Evolutionary conservation across 2,329 filamentous ascomycete species (phyloP), one percentile per base, ranked within the genome.

Genomic region (Neodidymelliopsis sp.): DNA sequence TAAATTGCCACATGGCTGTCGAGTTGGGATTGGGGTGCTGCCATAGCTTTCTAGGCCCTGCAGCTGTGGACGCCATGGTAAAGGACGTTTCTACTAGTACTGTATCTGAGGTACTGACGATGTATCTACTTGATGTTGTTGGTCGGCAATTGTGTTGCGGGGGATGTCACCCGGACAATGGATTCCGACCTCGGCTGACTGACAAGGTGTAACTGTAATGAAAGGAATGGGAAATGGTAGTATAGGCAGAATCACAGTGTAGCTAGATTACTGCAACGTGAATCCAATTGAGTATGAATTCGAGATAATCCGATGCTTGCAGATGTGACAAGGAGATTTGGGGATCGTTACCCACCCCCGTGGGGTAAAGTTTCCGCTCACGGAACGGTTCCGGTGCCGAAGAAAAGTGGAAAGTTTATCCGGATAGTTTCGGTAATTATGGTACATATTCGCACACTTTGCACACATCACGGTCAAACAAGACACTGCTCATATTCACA

Each of bases 1-100:
- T 69, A 56, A 80, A 80, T 18, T 71, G 68, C 67, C 71, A 76
- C 63, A 80, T 76, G 4, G 67, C 66, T 6, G 77, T 79, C 31
- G 66, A 66, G 50, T 74, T 60, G 8, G 77, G 76, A 29, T 72
- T 51, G 1, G 74, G 56, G 60, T 80, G 77, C 53, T 78, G 59
- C 77, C 77, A 80, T 36, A 80, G 64, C 57, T 77, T 79, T 13
- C 76, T 71, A 18, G 76, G 76, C 31, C 67, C 25, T 6, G 54
- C 2, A 18, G 4, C 20, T 2, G 15, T 33, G 15, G 41, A 33
- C 10, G 37, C 25, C 41, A 42, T 51, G 11, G 27, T 28, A 20
- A 23, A n/a, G 4, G 13, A 23, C 8, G 2, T 13, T 13, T 15
- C 7, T 33, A 10, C 6, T 5, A 4, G 6, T 12, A 19, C 5